Conservation (phyloP, 768 basidiomycete species). For the Lactarius evosmus region DNA sequence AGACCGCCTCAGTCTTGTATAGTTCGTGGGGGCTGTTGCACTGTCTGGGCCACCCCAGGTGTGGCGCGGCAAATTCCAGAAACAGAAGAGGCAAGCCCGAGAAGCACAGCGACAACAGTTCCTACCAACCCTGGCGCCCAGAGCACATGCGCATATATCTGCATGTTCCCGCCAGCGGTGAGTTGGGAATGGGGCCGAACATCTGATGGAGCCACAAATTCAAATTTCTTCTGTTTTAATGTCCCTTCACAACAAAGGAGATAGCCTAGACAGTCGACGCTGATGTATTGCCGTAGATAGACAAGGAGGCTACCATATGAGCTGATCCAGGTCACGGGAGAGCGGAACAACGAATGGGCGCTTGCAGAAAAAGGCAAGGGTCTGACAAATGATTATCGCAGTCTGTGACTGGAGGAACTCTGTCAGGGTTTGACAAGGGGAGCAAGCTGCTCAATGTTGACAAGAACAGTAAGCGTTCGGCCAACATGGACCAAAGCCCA, state of each 20-base stretch:
- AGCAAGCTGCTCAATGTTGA: constrained; percentile 6
- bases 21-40: not conserved
- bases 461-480: constrained; percentile 10
- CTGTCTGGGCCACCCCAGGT: not conserved
- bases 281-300: constrained; percentile 12
- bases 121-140: not conserved
- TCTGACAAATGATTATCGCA: not conserved
- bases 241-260: not conserved
- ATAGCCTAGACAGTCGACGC: constrained; percentile 4
- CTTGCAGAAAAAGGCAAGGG: constrained; percentile 8
- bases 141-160: not conserved
- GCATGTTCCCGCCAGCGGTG: not conserved
- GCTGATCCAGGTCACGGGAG: constrained; percentile 13
- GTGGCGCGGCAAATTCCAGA: constrained; percentile 1
- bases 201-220: not conserved
- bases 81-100: not conserved
- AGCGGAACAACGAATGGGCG: constrained; percentile 5
- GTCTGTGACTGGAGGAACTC: constrained; percentile 4
- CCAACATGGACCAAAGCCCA: constrained; percentile 14
- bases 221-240: not conserved
- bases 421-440: not conserved
- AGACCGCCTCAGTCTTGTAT: not conserved
- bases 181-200: not conserved
- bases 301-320: not conserved
- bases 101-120: not conserved